Evolutionary conservation across 1,284 basidiomycete species (phyloP), one percentile per base, ranked within the genome.

Genomic region (Puccinia triticina): DNA sequence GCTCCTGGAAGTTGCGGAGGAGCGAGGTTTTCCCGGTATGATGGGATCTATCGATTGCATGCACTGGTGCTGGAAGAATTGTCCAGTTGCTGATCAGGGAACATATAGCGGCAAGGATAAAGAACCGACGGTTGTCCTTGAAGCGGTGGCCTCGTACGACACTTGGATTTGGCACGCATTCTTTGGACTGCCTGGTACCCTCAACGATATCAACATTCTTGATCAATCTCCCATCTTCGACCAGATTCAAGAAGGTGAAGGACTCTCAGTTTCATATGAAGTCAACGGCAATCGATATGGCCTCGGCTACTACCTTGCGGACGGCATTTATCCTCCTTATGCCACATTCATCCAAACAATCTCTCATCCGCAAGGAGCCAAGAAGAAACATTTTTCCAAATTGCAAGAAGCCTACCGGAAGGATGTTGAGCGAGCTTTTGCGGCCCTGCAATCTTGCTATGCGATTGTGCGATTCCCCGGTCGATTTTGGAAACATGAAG

Each of bases 171-270:
- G 72, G 72, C 48, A 74, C 21, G 40, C 48, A 1, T 53, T 74
- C n/a, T 57, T 74, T 74, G 72, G 72, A 21, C 8, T 57, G 3
- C 72, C 72, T 29, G 72, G 72, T 1, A 32, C 72, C 5, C 72
- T 48, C 37, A 74, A 74, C 29, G 72, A 74, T 29, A 74, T 74
- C 72, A 74, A 74, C 16, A 2, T 74, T 0, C 48, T 53, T 2
- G 53, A 74, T 57, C 21, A 14, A 7, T 53, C 48, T 18, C 72
- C 72, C 3, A 5, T 55, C 2, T 74, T 74, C 29, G 8, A 29
- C 1, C n/a, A 74, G 16, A 21, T 74, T 23, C 26, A 29, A 11
- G n/a, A 53, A 2, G 72, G 72, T 11, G n/a, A n/a, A n/a, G n/a
- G n/a, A 32, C 8, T 55, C 34, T 5, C 32, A 16, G 1, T 29